These are phyloP conservation scores for Phallus indusiatus DNA, from an alignment of 768 basidiomycete species.

Conservation along the genomic window DNA sequence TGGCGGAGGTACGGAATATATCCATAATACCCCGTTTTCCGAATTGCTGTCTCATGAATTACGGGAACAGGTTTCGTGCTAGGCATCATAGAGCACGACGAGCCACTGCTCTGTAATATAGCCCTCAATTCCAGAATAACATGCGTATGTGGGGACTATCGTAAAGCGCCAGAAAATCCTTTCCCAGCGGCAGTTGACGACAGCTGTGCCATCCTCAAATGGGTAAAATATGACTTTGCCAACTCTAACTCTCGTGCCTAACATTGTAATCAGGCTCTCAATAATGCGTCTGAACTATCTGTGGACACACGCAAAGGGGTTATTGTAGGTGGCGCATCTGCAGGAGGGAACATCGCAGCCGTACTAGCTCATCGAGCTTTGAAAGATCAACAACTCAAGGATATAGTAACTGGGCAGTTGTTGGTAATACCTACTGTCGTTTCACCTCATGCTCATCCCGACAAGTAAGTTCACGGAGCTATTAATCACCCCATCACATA, in stretches of 20 bases:
- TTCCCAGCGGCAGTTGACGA: conserved; percentile 18
- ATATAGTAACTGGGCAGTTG: conserved; percentile 17
- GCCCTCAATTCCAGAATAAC: conserved; percentile 3
- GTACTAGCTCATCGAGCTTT: conserved; percentile 15
- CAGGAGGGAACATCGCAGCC: conserved; percentile 17
- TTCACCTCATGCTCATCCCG: conserved; percentile 14
- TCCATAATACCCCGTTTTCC: neutral
- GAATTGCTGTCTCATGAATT: neutral
- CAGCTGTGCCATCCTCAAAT: conserved; percentile 17
- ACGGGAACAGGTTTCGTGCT: neutral
- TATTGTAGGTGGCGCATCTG: conserved; percentile 17
- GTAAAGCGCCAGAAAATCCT: conserved; percentile 19
- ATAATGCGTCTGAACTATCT: conserved; percentile 6
- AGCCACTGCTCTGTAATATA: neutral
- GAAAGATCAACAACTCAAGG: conserved; percentile 15
- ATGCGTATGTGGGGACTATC: conserved; percentile 11
- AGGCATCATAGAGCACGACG: neutral
- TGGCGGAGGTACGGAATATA: neutral
- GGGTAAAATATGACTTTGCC: conserved; percentile 11
- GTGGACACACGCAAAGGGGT: conserved; percentile 16
- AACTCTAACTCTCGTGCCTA: too few species aligned
- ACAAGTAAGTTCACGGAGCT: conserved; percentile 13
- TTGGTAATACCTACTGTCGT: conserved; percentile 15
- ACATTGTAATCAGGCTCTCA: conserved; percentile 2
- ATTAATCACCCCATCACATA: neutral